Evolutionary conservation across 805 yeast species (phyloP).

Genomic region (Komagataella pastoris): DNA sequence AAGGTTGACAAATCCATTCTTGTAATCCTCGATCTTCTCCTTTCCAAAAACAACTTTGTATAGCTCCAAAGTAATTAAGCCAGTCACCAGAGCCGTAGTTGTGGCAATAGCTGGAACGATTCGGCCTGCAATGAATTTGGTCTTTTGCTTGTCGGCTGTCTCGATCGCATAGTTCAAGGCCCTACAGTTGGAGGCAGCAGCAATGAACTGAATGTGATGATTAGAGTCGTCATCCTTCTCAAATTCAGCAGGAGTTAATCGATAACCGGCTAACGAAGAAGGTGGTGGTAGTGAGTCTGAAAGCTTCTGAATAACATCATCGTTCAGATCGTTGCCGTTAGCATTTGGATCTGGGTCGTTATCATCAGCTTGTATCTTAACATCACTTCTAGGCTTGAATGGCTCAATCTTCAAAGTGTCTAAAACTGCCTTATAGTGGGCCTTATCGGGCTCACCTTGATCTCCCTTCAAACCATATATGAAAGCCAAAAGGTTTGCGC

Average conservation of each 20-base stretch:
- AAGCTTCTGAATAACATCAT: constrained; percentile 50
- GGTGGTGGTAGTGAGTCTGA: constrained; percentile 82
- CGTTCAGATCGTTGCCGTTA: constrained; percentile 28
- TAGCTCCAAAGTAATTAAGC: constrained; percentile 82
- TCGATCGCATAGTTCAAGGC: constrained; percentile 86
- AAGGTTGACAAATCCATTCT: constrained; percentile 84
- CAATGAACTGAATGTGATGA: constrained; percentile 91
- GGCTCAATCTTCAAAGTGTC: constrained; percentile 36
- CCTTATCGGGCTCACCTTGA: constrained; percentile 31
- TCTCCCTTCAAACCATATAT: constrained; percentile 84
- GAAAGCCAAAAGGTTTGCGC: constrained; percentile 82
- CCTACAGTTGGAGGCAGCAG: constrained; percentile 93
- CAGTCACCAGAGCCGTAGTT: constrained; percentile 96
- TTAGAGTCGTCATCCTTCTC: constrained; percentile 97
- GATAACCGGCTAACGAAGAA: constrained; percentile 75
- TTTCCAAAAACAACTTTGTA: constrained; percentile 78
- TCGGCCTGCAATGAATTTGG: constrained; percentile 96
- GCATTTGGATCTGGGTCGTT: constrained; percentile 83
- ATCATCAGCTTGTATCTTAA: constrained; percentile 75
- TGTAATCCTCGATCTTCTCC: constrained; percentile 68
- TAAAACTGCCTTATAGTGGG: constrained; percentile 40
- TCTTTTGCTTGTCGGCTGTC: constrained; percentile 76
- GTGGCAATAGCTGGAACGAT: constrained; percentile 99
- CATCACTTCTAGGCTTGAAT: constrained; percentile 62
- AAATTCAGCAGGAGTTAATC: constrained; percentile 82